These are phyloP conservation scores for Lumnitzera racemosa DNA, from an alignment of 345 rosid species.

Conservation along the genomic window DNA sequence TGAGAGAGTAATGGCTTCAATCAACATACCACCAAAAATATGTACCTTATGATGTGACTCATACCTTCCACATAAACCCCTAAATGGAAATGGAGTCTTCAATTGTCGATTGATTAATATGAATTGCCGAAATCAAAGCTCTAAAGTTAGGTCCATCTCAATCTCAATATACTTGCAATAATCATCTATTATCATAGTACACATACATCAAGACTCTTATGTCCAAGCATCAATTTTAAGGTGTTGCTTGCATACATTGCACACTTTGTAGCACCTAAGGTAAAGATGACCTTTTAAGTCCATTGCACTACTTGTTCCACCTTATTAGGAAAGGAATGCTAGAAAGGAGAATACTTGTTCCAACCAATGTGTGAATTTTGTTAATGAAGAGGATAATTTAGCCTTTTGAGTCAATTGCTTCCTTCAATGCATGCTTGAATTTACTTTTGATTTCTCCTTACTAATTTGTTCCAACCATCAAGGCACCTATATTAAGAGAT, in stretches of 20 bases:
- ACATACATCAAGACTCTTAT: slow-evolving; percentile 95
- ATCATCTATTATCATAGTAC: slow-evolving; percentile 93
- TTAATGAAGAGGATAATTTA: slow-evolving; percentile 87
- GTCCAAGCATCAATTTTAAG: slow-evolving; percentile 95
- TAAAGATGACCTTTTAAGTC: not conserved
- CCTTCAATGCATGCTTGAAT: slow-evolving; percentile 87
- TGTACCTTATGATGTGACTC: slow-evolving; percentile 97
- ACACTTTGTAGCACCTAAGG: slow-evolving; percentile 94
- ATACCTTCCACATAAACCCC: slow-evolving; percentile 94
- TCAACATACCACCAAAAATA: slow-evolving; percentile 91
- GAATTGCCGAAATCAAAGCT: slow-evolving; percentile 96
- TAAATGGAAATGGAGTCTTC: slow-evolving; percentile 79
- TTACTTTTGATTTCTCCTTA: slow-evolving; percentile 98
- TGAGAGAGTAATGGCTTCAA: slow-evolving; percentile 88
- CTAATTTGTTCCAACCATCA: slow-evolving; percentile 94
- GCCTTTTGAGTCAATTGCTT: slow-evolving; percentile 93
- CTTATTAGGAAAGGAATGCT: not conserved
- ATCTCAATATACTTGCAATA: slow-evolving; percentile 94
- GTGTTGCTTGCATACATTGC: slow-evolving; percentile 99
- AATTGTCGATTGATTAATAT: slow-evolving; percentile 93
- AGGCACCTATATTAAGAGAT: slow-evolving; percentile 98
- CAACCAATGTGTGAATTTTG: slow-evolving; percentile 85
- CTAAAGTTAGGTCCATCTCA: slow-evolving; percentile 71
- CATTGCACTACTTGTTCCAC: not conserved
- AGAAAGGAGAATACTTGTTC: slow-evolving; percentile 58